phyloP scores from a whole-genome alignment of 2,329 filamentous ascomycete genomes.

The Cladosporium sp. region DNA sequence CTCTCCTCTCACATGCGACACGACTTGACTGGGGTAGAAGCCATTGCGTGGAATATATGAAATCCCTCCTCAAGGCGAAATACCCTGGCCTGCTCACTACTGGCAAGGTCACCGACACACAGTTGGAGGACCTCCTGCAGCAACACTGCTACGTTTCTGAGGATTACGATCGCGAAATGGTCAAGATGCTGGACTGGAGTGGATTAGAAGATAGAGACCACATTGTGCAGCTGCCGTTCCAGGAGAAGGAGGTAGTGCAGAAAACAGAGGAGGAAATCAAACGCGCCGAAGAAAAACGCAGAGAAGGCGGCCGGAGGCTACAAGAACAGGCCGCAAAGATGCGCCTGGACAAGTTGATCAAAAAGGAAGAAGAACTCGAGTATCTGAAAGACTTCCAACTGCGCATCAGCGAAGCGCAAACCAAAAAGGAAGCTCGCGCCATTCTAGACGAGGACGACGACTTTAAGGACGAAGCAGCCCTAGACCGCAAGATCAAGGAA shows the following conservation, averaged over 20 bases:
- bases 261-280: slow-evolving; percentile 94
- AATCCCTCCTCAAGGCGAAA: slow-evolving; percentile 84
- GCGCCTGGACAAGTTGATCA: slow-evolving; percentile 89
- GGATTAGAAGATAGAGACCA: slow-evolving; percentile 84
- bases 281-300: slow-evolving; percentile 84
- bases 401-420: slow-evolving; percentile 62
- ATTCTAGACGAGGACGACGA: slow-evolving; percentile 79
- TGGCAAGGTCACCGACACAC: slow-evolving; percentile 71
- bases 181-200: slow-evolving; percentile 78
- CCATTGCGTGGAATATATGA: slow-evolving; percentile 83
- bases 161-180: slow-evolving; percentile 75
- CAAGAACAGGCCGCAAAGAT: slow-evolving; percentile 98
- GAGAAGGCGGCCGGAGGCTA: slow-evolving; percentile 83
- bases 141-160: slow-evolving; percentile 87
- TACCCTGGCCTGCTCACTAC: slow-evolving; percentile 72
- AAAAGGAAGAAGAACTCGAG: slow-evolving; percentile 91
- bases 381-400: slow-evolving; percentile 83
- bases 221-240: slow-evolving; percentile 88
- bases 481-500: slow-evolving; percentile 81
- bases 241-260: slow-evolving; percentile 81
- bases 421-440: slow-evolving; percentile 85
- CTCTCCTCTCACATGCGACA: slow-evolving; percentile 77
- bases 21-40: slow-evolving; percentile 92
- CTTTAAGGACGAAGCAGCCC: slow-evolving; percentile 80
- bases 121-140: slow-evolving; percentile 80